Evolutionary conservation across 345 rosid genomes (phyloP), one percentile per base, ranked within the genome.

Genomic region (Chamaenerion angustifolium): DNA sequence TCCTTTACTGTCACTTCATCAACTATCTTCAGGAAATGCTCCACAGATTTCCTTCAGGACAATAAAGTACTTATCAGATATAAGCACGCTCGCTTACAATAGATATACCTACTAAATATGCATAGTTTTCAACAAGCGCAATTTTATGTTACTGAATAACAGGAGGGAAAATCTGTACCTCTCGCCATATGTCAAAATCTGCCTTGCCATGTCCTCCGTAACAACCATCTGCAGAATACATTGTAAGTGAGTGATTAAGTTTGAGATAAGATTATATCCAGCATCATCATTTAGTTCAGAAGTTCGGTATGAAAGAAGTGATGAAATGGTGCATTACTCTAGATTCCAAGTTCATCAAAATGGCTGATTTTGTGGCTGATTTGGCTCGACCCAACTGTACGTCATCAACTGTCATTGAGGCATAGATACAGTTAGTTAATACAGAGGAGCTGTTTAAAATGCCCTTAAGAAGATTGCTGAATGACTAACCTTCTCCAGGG

Each of bases 281-380:
- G 11, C 16, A 27, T 17, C 37, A 43, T 17, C 43, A 43, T 15
- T 12, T 42, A 5, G 13, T 15, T 8, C 13, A 11, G 19, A 16
- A 25, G 4, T 21, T 48, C 35, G 10, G 43, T 12, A 19, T 16
- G 4, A 15, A 8, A 25, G 43, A 8, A 6, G 27, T 14, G 25
- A 53, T 10, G 49, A 52, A n/a, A 56, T 51, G 42, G 49, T 43
- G 37, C 57, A 65, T 31, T 78, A 90, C 95, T 53, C 81, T 71
- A 50, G 94, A 90, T 66, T 90, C 98, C 64, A 90, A 65, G 66
- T 81, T 90, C 90, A 90, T 81, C 64, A 90, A 61, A 67, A 86
- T 73, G 23, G 86, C 88, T 62, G 95, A 71, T 61, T 78, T 90
- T 15, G 95, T 86, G 40, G 94, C 66, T 49, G 68, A 65, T 60